A percentile compares a stretch with the other conserved stretches of the same genome.
phyloP scores from a whole-genome alignment of 129 eudicot species.

The Erigeron canadensis region DNA sequence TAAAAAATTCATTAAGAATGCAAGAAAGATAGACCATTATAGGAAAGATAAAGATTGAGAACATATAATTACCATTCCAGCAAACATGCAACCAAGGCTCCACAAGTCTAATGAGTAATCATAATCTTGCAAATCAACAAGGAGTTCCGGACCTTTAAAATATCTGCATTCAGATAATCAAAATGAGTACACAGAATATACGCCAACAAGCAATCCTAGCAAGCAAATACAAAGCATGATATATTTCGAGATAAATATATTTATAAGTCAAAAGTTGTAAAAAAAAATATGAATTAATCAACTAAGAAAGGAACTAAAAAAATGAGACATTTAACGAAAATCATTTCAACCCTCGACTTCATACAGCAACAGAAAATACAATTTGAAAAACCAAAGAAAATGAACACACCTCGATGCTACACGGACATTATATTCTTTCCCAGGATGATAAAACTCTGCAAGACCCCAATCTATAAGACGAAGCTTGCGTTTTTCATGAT shows the following conservation, averaged over 20 bases:
- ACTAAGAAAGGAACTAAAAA: background rate
- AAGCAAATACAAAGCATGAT: slow-evolving; percentile 8
- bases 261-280: background rate
- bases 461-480: slow-evolving; percentile 95
- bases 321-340: background rate
- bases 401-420: slow-evolving; percentile 80
- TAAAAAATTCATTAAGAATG: background rate
- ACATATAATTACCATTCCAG: slow-evolving; percentile 69
- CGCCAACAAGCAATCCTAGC: background rate
- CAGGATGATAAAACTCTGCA: slow-evolving; percentile 90
- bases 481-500: slow-evolving; percentile 88
- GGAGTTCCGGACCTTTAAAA: slow-evolving; percentile 87
- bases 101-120: slow-evolving; percentile 84
- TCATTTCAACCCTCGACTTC: background rate
- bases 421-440: slow-evolving; percentile 87
- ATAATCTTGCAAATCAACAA: slow-evolving; percentile 85
- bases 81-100: slow-evolving; percentile 97
- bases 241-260: background rate
- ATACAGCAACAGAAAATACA: background rate
- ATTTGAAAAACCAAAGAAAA: background rate
- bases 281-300: background rate
- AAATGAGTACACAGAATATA: background rate
- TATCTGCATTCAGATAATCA: slow-evolving; percentile 49
- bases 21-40: background rate
- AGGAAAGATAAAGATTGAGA: background rate